These are phyloP conservation scores for Carex kokanica DNA, from an alignment of 176 grass and related monocot species.

Conservation along the genomic window DNA sequence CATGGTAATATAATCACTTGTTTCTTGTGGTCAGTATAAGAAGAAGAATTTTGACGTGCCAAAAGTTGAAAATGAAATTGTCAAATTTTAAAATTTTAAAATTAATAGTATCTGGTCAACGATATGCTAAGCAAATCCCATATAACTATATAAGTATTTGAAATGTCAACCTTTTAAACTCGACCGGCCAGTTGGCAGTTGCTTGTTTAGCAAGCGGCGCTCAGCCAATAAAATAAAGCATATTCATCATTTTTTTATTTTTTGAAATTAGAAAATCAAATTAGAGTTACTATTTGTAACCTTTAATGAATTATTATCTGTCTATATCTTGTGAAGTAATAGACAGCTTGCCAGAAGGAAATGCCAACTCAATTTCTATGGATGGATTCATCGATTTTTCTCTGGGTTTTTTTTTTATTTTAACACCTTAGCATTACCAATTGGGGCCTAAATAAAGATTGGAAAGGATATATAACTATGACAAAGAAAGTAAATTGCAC, in stretches of 20 bases:
- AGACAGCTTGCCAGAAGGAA: neutral
- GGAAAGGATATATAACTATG: neutral
- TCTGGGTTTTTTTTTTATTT: neutral
- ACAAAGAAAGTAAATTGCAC: too few species aligned
- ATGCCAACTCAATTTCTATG: neutral
- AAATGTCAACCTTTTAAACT: neutral
- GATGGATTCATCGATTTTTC: neutral
- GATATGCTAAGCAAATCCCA: neutral
- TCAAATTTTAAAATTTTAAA: neutral
- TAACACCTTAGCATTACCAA: neutral
- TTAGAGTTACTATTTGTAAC: neutral
- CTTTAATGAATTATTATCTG: neutral
- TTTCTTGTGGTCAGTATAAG: neutral
- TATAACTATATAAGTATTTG: neutral
- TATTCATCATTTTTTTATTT: neutral
- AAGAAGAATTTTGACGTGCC: neutral
- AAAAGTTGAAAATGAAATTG: neutral
- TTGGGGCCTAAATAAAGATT: too few species aligned
- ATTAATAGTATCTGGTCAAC: neutral
- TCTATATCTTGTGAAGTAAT: neutral
- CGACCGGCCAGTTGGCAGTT: neutral
- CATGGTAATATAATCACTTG: neutral
- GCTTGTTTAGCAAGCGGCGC: neutral
- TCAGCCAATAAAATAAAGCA: neutral
- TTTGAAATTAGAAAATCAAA: too few species aligned